These are phyloP conservation scores for Chalciporus piperatus DNA, from an alignment of 768 basidiomycete species.

Conservation along the genomic window DNA sequence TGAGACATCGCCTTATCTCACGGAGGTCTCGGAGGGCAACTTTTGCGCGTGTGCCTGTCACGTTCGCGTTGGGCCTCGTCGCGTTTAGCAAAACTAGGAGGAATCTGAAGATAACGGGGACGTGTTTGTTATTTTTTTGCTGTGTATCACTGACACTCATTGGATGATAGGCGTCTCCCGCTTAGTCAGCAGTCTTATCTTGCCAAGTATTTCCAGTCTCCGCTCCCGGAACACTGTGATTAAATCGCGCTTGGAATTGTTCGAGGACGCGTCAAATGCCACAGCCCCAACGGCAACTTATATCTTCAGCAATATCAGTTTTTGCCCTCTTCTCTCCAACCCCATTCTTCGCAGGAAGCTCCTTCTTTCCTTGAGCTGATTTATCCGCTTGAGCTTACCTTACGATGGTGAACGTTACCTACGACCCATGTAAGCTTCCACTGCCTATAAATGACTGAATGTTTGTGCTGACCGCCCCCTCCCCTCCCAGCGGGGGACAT, in stretches of 20 bases:
- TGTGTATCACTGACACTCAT: not conserved
- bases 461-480: not conserved
- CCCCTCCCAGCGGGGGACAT: conserved; percentile 38
- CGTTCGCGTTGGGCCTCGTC: too few relatives aligned
- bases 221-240: too few relatives aligned
- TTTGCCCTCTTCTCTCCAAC: not conserved
- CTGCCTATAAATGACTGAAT: too few relatives aligned
- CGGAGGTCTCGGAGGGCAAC: too few relatives aligned
- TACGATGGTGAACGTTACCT: conserved; percentile 45
- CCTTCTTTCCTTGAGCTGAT: not conserved
- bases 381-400: not conserved
- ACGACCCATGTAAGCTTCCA: conserved; percentile 35
- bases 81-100: too few relatives aligned
- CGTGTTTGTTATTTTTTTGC: not conserved
- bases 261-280: conserved; percentile 10
- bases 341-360: not conserved
- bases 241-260: too few relatives aligned
- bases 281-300: conserved; percentile 13
- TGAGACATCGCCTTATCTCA: too few relatives aligned
- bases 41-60: too few relatives aligned
- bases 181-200: not conserved
- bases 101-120: too few relatives aligned
- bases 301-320: conserved; percentile 11
- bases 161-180: not conserved
- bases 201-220: not conserved